A percentile compares a stretch with the other conserved stretches of the same genome.
Conservation (phyloP, 1,284 basidiomycete genomes). For the Blastosporella zonata region DNA sequence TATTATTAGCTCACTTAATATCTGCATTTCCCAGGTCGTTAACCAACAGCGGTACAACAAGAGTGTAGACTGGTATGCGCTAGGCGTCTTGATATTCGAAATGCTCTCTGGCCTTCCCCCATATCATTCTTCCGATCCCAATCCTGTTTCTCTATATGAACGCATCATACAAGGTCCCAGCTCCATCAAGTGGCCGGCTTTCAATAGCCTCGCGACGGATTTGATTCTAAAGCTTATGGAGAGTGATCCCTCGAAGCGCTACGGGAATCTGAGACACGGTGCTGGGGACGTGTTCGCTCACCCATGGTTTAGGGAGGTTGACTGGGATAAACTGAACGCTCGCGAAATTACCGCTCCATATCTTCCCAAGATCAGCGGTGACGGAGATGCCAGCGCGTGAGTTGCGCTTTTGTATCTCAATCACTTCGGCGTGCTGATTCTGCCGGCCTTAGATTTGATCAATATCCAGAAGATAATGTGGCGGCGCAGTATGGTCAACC, state of each 20-base stretch:
- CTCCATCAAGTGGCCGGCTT: constrained; percentile 84
- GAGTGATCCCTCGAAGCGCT: constrained; percentile 86
- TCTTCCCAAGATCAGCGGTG: constrained; percentile 81
- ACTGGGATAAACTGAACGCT: constrained; percentile 84
- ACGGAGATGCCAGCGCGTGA: constrained; percentile 90
- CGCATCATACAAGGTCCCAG: constrained; percentile 77
- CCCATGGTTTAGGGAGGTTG: constrained; percentile 96
- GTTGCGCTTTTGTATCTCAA: constrained; percentile 33
- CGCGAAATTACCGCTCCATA: constrained; percentile 97
- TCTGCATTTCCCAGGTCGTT: constrained; percentile 57
- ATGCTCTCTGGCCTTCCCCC: constrained; percentile 91
- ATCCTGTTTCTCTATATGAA: constrained; percentile 71
- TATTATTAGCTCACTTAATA: constrained; percentile 4
- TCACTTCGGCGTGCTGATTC: constrained; percentile 5
- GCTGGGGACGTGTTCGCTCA: constrained; percentile 94
- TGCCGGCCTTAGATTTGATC: constrained; percentile 58
- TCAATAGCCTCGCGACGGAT: constrained; percentile 82
- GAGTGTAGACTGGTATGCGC: constrained; percentile 97
- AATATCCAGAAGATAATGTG: constrained; percentile 71
- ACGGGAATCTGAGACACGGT: constrained; percentile 91
- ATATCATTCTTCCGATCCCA: constrained; percentile 65
- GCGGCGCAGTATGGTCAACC: constrained; percentile 55
- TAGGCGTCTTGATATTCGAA: constrained; percentile 96
- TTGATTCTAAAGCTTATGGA: constrained; percentile 91
- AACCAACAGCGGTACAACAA: constrained; percentile 95